Evolutionary conservation across 2,329 filamentous ascomycete species (phyloP), one percentile per base, ranked within the genome.

Genomic region (Truncatella angustata): DNA sequence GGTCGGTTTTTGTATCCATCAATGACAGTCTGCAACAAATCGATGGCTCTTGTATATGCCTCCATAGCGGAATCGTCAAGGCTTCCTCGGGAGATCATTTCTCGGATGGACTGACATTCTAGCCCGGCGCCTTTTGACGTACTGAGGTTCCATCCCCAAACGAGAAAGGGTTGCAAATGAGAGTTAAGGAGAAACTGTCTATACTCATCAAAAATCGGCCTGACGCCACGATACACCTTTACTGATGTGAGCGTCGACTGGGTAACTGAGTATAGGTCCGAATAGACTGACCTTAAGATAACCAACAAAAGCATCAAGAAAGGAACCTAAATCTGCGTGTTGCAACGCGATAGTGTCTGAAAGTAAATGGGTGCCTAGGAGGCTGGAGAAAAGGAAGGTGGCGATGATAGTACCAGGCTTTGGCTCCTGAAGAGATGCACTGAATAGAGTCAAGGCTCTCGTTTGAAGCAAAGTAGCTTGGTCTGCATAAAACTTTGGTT

Each of bases 181-280:
- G 49, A 44, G 20, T 18, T 26, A 20, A 51, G 20, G 11, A 51
- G 26, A 20, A 28, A 24, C 4, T n/a, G 18, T 24, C 30, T 16
- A 26, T 45, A 51, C n/a, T 51, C 28, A 7, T 45, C 21, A n/a
- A 45, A 51, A 16, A 51, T 51, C 4, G 49, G 39, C 9, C 49
- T 14, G 4, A 51, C 40, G 9, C 49, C 49, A 6, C 49, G 37
- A 23, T 51, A 39, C 11, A 51, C 12, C 28, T 35, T 23, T n/a
- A 46, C 26, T 35, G 4, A 3, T 6, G 34, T 46, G 26, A 46
- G 43, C 26, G n/a, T n/a, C n/a, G n/a, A n/a, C n/a, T n/a, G n/a
- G n/a, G n/a, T n/a, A n/a, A n/a, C n/a, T n/a, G n/a, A n/a, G n/a
- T n/a, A n/a, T n/a, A n/a, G n/a, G n/a, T n/a, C n/a, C n/a, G n/a